Percentiles rank a stretch among this genome's conserved stretches.
phyloP scores from a whole-genome alignment of 1,284 basidiomycete species.

The Trametes polyzona region DNA sequence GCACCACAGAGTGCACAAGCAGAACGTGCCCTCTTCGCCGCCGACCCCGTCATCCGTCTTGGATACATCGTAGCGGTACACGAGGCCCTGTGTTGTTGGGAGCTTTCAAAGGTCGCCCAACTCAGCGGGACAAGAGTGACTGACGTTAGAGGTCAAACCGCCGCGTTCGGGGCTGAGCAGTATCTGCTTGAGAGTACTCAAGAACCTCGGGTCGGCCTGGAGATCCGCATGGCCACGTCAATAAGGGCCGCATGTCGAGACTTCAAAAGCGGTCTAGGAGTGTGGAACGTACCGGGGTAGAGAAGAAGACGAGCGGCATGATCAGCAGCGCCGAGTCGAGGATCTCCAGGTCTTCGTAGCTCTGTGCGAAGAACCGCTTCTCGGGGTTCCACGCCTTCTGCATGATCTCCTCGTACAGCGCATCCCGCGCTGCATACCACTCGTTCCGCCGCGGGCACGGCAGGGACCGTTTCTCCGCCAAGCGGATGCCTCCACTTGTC shows the following conservation, averaged over 20 bases:
- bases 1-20: slow-evolving; percentile 76
- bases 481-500: slow-evolving; percentile 63
- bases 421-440: slow-evolving; percentile 80
- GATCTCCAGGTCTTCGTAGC: slow-evolving; percentile 73
- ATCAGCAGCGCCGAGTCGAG: slow-evolving; percentile 79
- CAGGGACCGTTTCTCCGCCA: slow-evolving; percentile 87
- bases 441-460: slow-evolving; percentile 72
- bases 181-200: slow-evolving; percentile 80
- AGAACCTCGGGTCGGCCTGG: slow-evolving; percentile 86
- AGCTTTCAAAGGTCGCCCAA: too few relatives aligned
- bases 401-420: slow-evolving; percentile 87
- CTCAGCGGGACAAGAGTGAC: slow-evolving; percentile 30
- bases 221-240: slow-evolving; percentile 4
- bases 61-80: slow-evolving; percentile 80
- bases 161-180: slow-evolving; percentile 85
- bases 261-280: background rate
- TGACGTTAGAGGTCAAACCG: slow-evolving; percentile 84
- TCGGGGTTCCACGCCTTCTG: slow-evolving; percentile 76
- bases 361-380: slow-evolving; percentile 72
- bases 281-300: slow-evolving; percentile 60
- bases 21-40: slow-evolving; percentile 89
- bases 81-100: slow-evolving; percentile 67
- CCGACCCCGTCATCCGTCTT: slow-evolving; percentile 91
- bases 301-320: slow-evolving; percentile 90
- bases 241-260: background rate